Conservation (phyloP, 164 flowering plant genomes). For the Dillenia turbinata region DNA sequence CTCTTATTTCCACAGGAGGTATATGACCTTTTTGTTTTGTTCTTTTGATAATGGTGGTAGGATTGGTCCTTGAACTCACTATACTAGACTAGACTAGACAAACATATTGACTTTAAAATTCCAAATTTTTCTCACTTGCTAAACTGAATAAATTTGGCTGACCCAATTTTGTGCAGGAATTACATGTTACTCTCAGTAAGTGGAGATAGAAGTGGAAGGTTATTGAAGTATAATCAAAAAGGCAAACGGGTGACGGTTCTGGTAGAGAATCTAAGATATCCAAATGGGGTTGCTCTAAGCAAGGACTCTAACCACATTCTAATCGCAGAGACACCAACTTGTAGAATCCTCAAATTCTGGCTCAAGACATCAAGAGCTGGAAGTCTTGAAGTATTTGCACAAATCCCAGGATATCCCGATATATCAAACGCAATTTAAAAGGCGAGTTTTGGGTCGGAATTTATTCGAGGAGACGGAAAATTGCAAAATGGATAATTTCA, state of each 20-base stretch:
- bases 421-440: slow-evolving; percentile 8
- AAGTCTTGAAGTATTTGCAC: slow-evolving; percentile 3
- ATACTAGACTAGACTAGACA: neutral
- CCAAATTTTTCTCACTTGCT: neutral
- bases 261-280: slow-evolving; percentile 13
- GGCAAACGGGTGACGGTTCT: slow-evolving; percentile 16
- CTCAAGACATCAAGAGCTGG: slow-evolving; percentile 13
- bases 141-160: neutral
- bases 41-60: no score
- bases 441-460: slow-evolving; percentile 20
- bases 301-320: slow-evolving; percentile 17
- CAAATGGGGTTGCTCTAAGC: slow-evolving; percentile 36
- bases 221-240: slow-evolving; percentile 14
- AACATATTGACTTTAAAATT: neutral
- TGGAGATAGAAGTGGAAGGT: slow-evolving; percentile 22
- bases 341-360: slow-evolving; percentile 20
- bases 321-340: slow-evolving; percentile 24
- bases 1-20: slow-evolving; percentile 29
- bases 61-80: neutral
- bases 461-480: neutral
- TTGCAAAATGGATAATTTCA: neutral
- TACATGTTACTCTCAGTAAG: slow-evolving; percentile 6
- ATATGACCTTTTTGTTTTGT: neutral
- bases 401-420: slow-evolving; percentile 14
- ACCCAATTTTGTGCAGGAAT: slow-evolving; percentile 9